Evolutionary conservation across 257 asterid species (phyloP), one percentile per base, ranked within the genome.

Genomic region (Petunia secreta): DNA sequence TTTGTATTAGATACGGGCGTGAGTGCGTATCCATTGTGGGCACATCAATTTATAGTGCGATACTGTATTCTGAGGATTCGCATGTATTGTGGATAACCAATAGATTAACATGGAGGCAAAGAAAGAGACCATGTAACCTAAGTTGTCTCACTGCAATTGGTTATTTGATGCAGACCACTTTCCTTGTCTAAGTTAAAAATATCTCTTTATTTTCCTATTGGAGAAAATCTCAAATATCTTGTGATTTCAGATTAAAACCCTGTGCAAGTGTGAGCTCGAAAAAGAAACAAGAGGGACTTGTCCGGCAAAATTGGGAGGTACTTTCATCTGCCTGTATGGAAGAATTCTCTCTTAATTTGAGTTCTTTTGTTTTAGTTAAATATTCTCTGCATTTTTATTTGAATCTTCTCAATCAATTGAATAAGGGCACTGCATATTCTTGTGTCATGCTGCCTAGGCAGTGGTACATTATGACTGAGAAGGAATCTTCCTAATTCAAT

Each of bases 241-340:
- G 73, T 82, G 36, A 73, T 53, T 84, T 84, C 94, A 94, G 98
- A 83, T 89, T 95, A 83, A 93, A 92, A 86, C 86, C 94, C 54
- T 83, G 85, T n/a, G 82, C 79, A 75, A 88, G 87, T 79, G 77
- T 74, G 58, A 88, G 87, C 89, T 84, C 83, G 80, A 91, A 85
- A 90, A 95, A 81, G 89, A 90, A 88, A 84, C 93, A 79, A 63
- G 93, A 86, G 80, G 91, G 83, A 81, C 86, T 75, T 80, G 83
- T 68, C 71, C 88, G 84, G 63, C 89, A 85, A 14, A 89, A 79
- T 37, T 81, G 87, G 83, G 94, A 91, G 94, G 98, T 92, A 83
- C 62, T 79, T 82, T 78, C 78, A 60, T 81, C 41, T 82, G 40
- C 66, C 50, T 44, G 54, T 40, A 78, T 41, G 39, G 79, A 48